Evolutionary conservation across 768 basidiomycete genomes (phyloP), one percentile per base, ranked within the genome.

Genomic region (Chalciporus pseudorubinellus): DNA sequence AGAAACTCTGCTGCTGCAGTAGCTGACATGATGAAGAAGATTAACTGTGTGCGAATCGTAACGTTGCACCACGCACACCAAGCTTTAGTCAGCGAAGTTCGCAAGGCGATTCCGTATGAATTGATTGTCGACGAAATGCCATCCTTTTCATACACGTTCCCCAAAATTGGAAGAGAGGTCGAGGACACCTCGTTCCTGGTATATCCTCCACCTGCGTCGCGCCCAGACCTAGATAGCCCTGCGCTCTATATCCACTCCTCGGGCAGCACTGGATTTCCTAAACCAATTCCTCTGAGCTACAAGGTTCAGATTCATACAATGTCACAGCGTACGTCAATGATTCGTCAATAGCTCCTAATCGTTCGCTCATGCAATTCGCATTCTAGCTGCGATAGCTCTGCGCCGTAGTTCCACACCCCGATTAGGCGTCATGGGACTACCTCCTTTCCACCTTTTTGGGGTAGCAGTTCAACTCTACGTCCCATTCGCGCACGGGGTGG

Each of bases 251-350:
- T 56, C 9, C 60, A 62, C 8, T 64, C 63, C 3, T 64, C 56
- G 0, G 63, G 78, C 10, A 78, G 75, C 38, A 78, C 79, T 0
- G 78, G 78, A 4, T 63, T 74, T 38, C 77, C 79, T 0, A 78
- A 77, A 52, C 57, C 74, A 3, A 72, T 80, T 24, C 47, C 59
- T 1, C 65, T 70, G 22, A 70, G 64, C 3, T 68, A 72, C 48
- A 58, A 52, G 21, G 50, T 58, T 9, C 40, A 74, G 24, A 12
- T 22, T 21, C n/a, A 28, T 7, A 24, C 33, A 3, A 6, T 20
- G 19, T 4, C 12, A 9, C 4, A 21, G n/a, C 38, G 26, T 28
- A 28, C 9, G 26, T 28, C 26, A 28, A 28, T 9, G 26, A 28
- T 4, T 28, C 9, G n/a, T n/a, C n/a, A n/a, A n/a, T n/a, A n/a